Base-by-base conservation (phyloP, 2,329 filamentous ascomycete genomes). In the Tympanopsis confertula region DNA sequence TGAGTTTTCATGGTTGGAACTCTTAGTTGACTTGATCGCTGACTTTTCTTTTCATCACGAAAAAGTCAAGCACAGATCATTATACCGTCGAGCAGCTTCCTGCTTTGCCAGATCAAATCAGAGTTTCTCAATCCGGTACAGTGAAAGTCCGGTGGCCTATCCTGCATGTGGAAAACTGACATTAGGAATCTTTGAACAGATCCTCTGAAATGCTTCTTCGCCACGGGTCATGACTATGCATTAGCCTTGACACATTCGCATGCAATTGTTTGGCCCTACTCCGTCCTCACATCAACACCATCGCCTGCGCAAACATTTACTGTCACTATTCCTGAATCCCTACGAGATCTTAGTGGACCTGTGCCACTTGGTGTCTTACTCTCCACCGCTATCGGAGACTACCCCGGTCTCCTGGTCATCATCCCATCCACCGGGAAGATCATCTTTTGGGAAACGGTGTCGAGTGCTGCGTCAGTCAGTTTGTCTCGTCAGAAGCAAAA, bases 401-500 rank as follows among this genome's bases (percentile, higher is more conserved):
- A 74, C 41, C 65, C 73, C 24, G 76, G 75, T 2, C 56, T 80
- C 19, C 57, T 80, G 36, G 59, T 78, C 22, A 56, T 80, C 15
- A 66, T 69, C 36, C 71, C 75, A 5, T 65, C 62, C 19, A 71
- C 58, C 22, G 76, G 76, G 14, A 73, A 66, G 47, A 65, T 80
- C 32, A 62, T 69, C 35, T 80, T 74, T 50, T 79, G 75, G 71
- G 75, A 80, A 46, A 76, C 71, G 36, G 64, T 80, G 37, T 74
- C 77, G 42, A 69, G 63, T 47, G 72, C 71, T n/a, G 68, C 73
- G 35, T 68, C 69, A 15, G 55, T 74, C 19, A 69, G 65, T 30
- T 53, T 75, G 13, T 71, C 74, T 36, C 66, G 71, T 39, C 70
- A 76, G 46, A 68, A 65, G 41, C 67, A 71, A 42, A 66, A 65